Conservation (phyloP, 1,284 basidiomycete genomes). For the Omphalotus olearius region DNA sequence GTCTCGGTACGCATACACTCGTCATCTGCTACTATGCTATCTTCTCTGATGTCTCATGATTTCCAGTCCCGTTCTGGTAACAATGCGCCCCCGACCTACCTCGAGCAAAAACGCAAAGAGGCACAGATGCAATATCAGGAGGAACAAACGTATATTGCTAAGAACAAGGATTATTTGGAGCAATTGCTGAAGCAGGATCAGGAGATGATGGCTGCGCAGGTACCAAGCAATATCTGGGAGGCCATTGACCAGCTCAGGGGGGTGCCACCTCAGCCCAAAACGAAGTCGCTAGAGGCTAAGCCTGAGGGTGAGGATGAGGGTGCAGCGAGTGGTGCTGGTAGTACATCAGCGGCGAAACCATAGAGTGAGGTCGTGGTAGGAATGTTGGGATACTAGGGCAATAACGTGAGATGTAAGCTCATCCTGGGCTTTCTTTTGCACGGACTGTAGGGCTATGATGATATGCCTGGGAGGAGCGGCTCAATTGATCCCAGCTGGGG, state of each 20-base stretch:
- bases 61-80: conserved; percentile 22
- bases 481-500: too few relatives aligned
- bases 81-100: conserved; percentile 72
- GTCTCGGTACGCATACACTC: conserved; percentile 23
- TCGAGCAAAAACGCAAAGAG: conserved; percentile 87
- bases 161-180: conserved; percentile 82
- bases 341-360: background rate
- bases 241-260: conserved; percentile 36
- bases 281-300: background rate
- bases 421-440: too few relatives aligned
- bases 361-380: too few relatives aligned
- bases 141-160: conserved; percentile 84
- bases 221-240: conserved; percentile 42
- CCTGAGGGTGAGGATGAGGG: background rate
- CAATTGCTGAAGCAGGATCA: conserved; percentile 78
- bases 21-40: too few relatives aligned
- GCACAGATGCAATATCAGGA: conserved; percentile 83
- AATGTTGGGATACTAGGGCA: too few relatives aligned
- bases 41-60: conserved; percentile 2
- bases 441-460: too few relatives aligned
- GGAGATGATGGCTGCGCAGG: conserved; percentile 56
- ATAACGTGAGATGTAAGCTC: too few relatives aligned
- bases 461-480: too few relatives aligned
- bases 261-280: conserved; percentile 14
- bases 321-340: background rate